Percentiles rank a stretch among this genome's conserved stretches.
phyloP scores from a whole-genome alignment of 2,329 filamentous ascomycete genomes.

The Endothia cerciana region DNA sequence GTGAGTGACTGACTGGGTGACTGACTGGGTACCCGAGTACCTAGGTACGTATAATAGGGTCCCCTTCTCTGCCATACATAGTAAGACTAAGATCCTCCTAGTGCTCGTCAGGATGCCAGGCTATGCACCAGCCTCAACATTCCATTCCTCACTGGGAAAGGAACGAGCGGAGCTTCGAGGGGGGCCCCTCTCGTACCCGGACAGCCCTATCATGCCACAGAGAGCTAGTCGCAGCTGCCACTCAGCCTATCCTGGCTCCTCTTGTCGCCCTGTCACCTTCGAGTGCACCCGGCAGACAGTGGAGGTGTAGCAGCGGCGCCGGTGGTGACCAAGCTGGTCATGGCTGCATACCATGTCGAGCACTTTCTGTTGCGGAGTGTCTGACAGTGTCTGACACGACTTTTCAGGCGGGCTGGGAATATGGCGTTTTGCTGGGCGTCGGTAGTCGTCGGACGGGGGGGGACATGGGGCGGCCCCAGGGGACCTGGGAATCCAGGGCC shows the following conservation, averaged over 20 bases:
- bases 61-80: neutral
- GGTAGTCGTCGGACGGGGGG: neutral
- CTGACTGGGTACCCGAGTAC: neutral
- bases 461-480: neutral
- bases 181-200: neutral
- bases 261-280: neutral
- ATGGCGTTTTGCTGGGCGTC: no score
- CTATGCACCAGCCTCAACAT: slow-evolving; percentile 6
- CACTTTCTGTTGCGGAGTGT: neutral
- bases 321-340: neutral
- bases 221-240: neutral
- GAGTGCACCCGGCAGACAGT: neutral
- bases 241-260: neutral
- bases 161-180: neutral
- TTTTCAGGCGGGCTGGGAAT: neutral
- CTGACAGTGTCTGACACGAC: neutral
- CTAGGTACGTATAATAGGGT: neutral
- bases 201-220: neutral
- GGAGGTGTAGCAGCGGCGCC: neutral
- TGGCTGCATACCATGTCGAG: neutral
- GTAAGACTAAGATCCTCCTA: neutral
- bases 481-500: neutral
- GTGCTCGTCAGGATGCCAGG: neutral
- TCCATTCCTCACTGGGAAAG: neutral
- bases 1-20: neutral